Evolutionary conservation across 192 early-diverging fungal species (phyloP).

Genomic region (Mortierella hygrophila): DNA sequence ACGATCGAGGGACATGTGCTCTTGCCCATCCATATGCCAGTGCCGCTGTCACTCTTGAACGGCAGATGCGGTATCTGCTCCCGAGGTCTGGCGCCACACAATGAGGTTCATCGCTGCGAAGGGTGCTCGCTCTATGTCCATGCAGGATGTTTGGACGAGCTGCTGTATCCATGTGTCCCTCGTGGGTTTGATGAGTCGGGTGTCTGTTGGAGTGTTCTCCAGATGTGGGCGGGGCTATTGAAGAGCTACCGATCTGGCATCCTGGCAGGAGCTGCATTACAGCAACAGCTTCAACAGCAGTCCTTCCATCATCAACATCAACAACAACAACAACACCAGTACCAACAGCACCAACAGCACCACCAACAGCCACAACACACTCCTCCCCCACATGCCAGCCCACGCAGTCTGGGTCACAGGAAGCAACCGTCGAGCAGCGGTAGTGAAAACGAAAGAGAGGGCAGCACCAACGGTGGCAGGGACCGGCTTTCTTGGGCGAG

Average conservation of each 20-base stretch:
- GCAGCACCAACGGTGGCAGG: background rate
- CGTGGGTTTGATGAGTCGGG: slow-evolving; percentile 77
- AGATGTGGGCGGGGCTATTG: slow-evolving; percentile 83
- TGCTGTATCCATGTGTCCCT: slow-evolving; percentile 70
- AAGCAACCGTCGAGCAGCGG: slow-evolving; percentile 41
- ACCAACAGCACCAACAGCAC: slow-evolving; percentile 24
- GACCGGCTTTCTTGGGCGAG: slow-evolving; percentile 51
- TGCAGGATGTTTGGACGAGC: slow-evolving; percentile 60
- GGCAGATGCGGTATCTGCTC: slow-evolving; percentile 46
- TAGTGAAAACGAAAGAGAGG: slow-evolving; percentile 33
- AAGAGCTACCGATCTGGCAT: slow-evolving; percentile 77
- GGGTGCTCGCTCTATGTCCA: slow-evolving; percentile 64
- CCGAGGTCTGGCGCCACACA: slow-evolving; percentile 12
- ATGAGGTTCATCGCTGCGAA: slow-evolving; percentile 38
- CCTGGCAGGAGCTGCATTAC: slow-evolving; percentile 51
- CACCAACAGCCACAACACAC: slow-evolving; percentile 3
- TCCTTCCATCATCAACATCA: slow-evolving; percentile 27
- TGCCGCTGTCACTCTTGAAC: slow-evolving; percentile 15
- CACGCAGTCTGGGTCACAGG: slow-evolving; percentile 14
- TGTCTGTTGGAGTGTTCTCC: slow-evolving; percentile 75
- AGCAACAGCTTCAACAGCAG: slow-evolving; percentile 25
- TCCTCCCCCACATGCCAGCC: background rate
- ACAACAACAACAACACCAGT: slow-evolving; percentile 30
- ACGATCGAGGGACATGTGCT: slow-evolving; percentile 39
- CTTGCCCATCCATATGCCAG: slow-evolving; percentile 10